Percentiles rank a stretch among this genome's conserved stretches.
phyloP scores from a whole-genome alignment of 75 land plant genomes.

The Larix kaempferi region DNA sequence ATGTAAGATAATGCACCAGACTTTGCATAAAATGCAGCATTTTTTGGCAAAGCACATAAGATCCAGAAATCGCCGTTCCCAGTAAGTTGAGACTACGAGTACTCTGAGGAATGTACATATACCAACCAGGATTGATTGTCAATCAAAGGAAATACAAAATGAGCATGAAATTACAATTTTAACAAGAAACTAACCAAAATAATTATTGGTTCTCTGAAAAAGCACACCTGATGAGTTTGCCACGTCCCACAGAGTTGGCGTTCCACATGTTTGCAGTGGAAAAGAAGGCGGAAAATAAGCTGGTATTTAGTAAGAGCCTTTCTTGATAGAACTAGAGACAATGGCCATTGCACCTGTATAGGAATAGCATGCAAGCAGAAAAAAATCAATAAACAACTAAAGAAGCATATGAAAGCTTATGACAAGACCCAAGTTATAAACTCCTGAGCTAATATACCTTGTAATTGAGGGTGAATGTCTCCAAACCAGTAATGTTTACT shows the following conservation, averaged over 20 bases:
- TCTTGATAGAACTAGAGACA: conserved; percentile 89
- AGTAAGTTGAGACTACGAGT: conserved; percentile 54
- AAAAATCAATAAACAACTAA: background rate
- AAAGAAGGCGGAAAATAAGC: conserved; percentile 86
- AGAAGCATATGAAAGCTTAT: background rate
- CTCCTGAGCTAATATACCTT: conserved; percentile 52
- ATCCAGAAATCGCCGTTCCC: conserved; percentile 81
- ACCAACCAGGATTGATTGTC: background rate
- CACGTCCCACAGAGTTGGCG: conserved; percentile 95
- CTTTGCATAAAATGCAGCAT: conserved; percentile 97
- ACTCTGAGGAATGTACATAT: conserved; percentile 33
- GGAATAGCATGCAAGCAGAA: conserved; percentile 1
- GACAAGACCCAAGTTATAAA: background rate
- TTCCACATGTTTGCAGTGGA: conserved; percentile 94
- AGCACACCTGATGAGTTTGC: conserved; percentile 91
- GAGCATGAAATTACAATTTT: conserved; percentile 2
- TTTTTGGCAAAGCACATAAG: conserved; percentile 88
- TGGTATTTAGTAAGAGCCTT: conserved; percentile 95
- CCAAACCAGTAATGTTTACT: conserved; percentile 79
- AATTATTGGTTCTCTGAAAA: background rate
- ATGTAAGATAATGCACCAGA: conserved; percentile 91
- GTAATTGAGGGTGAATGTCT: conserved; percentile 90
- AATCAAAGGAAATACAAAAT: background rate
- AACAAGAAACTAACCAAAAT: background rate
- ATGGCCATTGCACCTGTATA: conserved; percentile 89